Evolutionary conservation across 306 rosid genomes (phyloP), one percentile per base, ranked within the genome.

Genomic region (Glycine soja): DNA sequence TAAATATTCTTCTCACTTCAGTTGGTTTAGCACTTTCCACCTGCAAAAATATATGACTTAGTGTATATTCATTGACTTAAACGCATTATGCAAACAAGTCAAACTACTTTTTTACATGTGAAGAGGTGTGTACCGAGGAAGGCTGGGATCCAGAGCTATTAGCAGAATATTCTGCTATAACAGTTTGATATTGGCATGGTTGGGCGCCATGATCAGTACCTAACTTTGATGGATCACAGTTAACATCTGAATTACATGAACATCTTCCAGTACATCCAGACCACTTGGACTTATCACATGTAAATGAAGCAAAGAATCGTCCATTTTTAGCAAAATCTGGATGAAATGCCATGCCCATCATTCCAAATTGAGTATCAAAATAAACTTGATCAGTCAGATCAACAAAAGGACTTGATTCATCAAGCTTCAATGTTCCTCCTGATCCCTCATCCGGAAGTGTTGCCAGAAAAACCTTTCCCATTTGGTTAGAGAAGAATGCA

Each of bases 331-430:
- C 86, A 3, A 96, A 96, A 58, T 93, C 78, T 1, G 98, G 99
- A 86, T 96, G 99, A 88, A 96, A 96, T 43, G 98, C 93, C 87
- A 96, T 89, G 12, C 99, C 97, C 98, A 96, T 90, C 97, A 93
- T 85, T 59, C 99, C 99, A 82, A 92, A 92, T 53, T 7, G 52
- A 71, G 93, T 87, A 64, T 93, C 97, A 11, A 89, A 87, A 81
- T 90, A 78, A 79, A 96, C 95, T 67, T 78, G 88, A 75, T 96
- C 99, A 10, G 97, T 96, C 66, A 93, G 86, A 88, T 96, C 99
- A 67, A 93, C 85, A 86, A 96, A 96, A 7, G 99, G 95, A 78
- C 87, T 85, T 16, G 97, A 87, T 67, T 88, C 93, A 79, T 90
- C 93, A 73, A 96, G 69, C 62, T 50, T 85, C 87, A 93, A 36